Evolutionary conservation across 1,284 basidiomycete genomes (phyloP).

Genomic region (Xerocomus amazonicus): DNA sequence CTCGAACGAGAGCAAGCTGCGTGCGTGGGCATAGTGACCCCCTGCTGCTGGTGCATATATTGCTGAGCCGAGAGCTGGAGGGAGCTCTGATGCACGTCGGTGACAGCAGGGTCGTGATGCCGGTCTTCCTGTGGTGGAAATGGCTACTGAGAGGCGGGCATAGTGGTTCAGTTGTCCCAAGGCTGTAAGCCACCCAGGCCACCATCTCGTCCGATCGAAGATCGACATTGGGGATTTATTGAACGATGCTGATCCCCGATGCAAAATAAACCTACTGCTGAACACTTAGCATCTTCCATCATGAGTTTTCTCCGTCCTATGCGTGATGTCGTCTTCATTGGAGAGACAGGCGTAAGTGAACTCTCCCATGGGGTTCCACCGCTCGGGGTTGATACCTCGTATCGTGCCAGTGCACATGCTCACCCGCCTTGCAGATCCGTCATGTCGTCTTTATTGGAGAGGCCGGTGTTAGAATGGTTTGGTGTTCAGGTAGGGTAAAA

Average conservation of each 20-base stretch:
- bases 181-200: conserved; percentile 10
- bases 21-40: conserved; percentile 30
- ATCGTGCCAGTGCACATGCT: too few species aligned
- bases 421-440: conserved; percentile 11
- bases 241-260: conserved; percentile 7
- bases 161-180: not conserved
- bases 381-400: too few species aligned
- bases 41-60: conserved; percentile 31
- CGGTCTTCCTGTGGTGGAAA: conserved; percentile 25
- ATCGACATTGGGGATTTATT: conserved; percentile 12
- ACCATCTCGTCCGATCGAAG: conserved; percentile 1
- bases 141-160: conserved; percentile 15
- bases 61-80: conserved; percentile 32
- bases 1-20: not conserved
- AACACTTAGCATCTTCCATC: conserved; percentile 32
- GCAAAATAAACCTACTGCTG: conserved; percentile 3
- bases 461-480: conserved; percentile 19
- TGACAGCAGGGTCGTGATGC: conserved; percentile 25
- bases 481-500: too few species aligned
- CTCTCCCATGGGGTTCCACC: too few species aligned
- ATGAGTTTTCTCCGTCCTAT: not conserved
- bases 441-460: conserved; percentile 31
- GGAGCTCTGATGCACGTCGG: conserved; percentile 28
- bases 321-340: too few species aligned
- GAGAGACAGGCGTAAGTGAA: too few species aligned